Evolutionary conservation across 306 rosid species (phyloP), one percentile per base, ranked within the genome.

Genomic region (Dryas alaskensis): DNA sequence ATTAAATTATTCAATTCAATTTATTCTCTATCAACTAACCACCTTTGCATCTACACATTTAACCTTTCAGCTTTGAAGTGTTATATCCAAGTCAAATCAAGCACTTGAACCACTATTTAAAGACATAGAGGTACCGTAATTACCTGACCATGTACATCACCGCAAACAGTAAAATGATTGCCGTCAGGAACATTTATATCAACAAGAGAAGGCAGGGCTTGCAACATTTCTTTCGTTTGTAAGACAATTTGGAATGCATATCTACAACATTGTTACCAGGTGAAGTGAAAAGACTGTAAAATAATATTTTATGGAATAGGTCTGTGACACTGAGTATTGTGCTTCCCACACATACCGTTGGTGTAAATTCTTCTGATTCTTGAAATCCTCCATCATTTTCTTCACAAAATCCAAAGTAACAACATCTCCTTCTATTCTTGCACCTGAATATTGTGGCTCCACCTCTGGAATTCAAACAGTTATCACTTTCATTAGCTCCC

Each of bases 91-190:
- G 55, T 69, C 55, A 81, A 75, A 59, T 39, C 53, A 61, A 76
- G 73, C 49, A 69, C n/a, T 27, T 42, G 76, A 17, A 48, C 68
- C 52, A 5, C 40, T 10, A 51, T 10, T 47, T 47, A 40, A 60
- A 59, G 65, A 75, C 46, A 73, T 10, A 17, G 68, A 65, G 64
- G 71, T 10, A 75, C 79, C 59, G 50, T 71, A 73, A 67, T 70
- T 87, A 95, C 98, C 98, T 95, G 99, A 69, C 99, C 99, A 82
- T 95, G 99, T 74, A 95, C 99, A 70, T 95, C 99, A 12, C 99
- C 99, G 66, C 99, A 95, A 74, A 95, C 97, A 68, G 98, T 95
- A 78, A 95, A 90, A 82, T 83, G 97, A 46, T 84, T 90, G 70
- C 98, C 97, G 10, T 86, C 76, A 6, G 87, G 97, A 82, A 95